A percentile compares a stretch with the other conserved stretches of the same genome.
phyloP scores from a whole-genome alignment of 352 stramenopile genomes.

The Albugo candida region DNA sequence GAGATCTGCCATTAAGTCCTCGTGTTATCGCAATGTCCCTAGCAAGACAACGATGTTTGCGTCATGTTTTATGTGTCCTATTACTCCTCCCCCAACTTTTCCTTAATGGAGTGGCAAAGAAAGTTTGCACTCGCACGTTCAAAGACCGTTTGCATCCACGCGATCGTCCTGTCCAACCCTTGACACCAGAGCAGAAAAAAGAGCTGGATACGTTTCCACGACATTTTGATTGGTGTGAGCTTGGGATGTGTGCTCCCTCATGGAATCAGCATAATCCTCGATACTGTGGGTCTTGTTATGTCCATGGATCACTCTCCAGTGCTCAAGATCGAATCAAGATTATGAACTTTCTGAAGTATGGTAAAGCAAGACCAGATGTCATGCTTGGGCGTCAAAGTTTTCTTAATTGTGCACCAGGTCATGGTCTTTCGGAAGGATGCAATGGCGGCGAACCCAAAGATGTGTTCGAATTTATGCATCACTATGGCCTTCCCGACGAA shows the following conservation, averaged over 20 bases:
- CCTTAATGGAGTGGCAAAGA: background rate
- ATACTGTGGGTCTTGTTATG: slow-evolving; percentile 78
- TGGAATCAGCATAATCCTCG: slow-evolving; percentile 74
- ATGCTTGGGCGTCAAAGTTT: slow-evolving; percentile 69
- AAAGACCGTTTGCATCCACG: slow-evolving; percentile 52
- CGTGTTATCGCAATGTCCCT: too few relatives aligned
- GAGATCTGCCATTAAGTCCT: too few relatives aligned
- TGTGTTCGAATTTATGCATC: slow-evolving; percentile 66
- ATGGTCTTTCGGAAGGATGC: slow-evolving; percentile 41
- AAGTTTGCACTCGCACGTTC: slow-evolving; percentile 51
- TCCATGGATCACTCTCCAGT: slow-evolving; percentile 50
- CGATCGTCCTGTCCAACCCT: slow-evolving; percentile 19
- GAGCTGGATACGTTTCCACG: slow-evolving; percentile 23
- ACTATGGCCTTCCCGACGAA: slow-evolving; percentile 55
- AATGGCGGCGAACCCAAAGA: slow-evolving; percentile 47
- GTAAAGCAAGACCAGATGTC: slow-evolving; percentile 41
- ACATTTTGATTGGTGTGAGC: slow-evolving; percentile 84
- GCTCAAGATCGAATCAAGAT: slow-evolving; percentile 75
- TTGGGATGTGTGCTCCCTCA: slow-evolving; percentile 51
- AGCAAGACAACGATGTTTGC: too few relatives aligned
- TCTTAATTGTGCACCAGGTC: slow-evolving; percentile 55
- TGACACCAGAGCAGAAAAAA: slow-evolving; percentile 19
- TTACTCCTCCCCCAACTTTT: too few relatives aligned
- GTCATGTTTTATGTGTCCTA: too few relatives aligned
- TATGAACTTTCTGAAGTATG: slow-evolving; percentile 25